These are phyloP conservation scores for Penicillium crustosum DNA, from an alignment of 2,329 filamentous ascomycete genomes.

Conservation along the genomic window DNA sequence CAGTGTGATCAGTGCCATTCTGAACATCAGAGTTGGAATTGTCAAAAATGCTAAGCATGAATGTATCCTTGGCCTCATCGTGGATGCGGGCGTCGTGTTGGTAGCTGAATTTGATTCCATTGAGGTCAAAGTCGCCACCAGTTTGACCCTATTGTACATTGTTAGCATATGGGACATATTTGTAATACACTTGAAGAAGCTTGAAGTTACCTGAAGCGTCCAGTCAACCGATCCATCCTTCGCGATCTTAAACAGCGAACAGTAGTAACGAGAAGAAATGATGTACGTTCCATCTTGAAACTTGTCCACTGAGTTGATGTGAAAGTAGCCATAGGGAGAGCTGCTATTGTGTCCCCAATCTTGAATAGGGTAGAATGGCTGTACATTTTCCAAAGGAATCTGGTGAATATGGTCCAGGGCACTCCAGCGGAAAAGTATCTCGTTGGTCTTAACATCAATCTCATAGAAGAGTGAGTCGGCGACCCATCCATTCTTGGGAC, in stretches of 20 bases:
- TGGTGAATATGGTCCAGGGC: slow-evolving; percentile 27
- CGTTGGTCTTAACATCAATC: slow-evolving; percentile 30
- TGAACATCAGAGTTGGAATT: slow-evolving; percentile 26
- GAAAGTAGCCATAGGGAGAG: slow-evolving; percentile 25
- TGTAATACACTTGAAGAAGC: neutral
- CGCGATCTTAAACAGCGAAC: slow-evolving; percentile 7
- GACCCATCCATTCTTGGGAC: slow-evolving; percentile 30
- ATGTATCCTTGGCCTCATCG: slow-evolving; percentile 26
- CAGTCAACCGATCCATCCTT: slow-evolving; percentile 7
- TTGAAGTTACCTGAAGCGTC: slow-evolving; percentile 20
- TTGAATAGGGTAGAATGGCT: slow-evolving; percentile 10
- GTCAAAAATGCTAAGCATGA: slow-evolving; percentile 32
- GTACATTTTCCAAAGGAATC: slow-evolving; percentile 19
- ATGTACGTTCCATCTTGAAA: slow-evolving; percentile 3
- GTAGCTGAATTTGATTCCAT: slow-evolving; percentile 19
- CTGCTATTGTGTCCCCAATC: slow-evolving; percentile 15
- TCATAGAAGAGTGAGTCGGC: slow-evolving; percentile 32
- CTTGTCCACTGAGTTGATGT: slow-evolving; percentile 26
- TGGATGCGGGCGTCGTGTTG: slow-evolving; percentile 36
- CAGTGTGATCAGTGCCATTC: neutral
- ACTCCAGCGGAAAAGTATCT: slow-evolving; percentile 31
- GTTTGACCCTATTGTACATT: slow-evolving; percentile 20
- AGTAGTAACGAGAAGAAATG: slow-evolving; percentile 1
- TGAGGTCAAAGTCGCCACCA: slow-evolving; percentile 26
- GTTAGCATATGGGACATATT: neutral